Conservation (phyloP, 192 early-diverging fungal species). For the Podila verticillata region DNA sequence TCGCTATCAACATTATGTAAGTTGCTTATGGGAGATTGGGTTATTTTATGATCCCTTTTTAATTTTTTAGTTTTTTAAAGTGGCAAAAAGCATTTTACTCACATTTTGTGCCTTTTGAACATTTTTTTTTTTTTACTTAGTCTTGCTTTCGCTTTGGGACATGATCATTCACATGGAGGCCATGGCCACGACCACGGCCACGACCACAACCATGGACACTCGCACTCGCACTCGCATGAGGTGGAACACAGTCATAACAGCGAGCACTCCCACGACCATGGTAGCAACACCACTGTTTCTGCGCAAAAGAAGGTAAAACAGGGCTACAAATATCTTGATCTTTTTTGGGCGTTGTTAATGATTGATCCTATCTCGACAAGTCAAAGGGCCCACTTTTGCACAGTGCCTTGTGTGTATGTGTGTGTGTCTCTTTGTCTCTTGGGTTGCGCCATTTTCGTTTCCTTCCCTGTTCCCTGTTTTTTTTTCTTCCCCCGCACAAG, state of each 20-base stretch:
- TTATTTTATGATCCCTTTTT: background rate
- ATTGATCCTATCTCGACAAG: too few species aligned
- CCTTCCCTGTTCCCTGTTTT: background rate
- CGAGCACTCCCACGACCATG: conserved; percentile 27
- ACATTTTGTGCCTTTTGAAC: background rate
- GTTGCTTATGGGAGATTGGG: conserved; percentile 17
- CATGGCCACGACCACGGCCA: conserved; percentile 58
- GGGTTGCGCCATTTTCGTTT: too few species aligned
- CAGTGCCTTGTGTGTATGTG: too few species aligned
- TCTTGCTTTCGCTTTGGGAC: conserved; percentile 65
- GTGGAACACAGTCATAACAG: conserved; percentile 11
- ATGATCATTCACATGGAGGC: conserved; percentile 36
- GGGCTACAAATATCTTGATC: background rate
- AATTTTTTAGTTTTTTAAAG: too few species aligned
- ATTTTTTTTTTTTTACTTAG: conserved; percentile 31
- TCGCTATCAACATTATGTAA: conserved; percentile 79
- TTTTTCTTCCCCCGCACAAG: too few species aligned
- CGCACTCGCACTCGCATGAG: conserved; percentile 33
- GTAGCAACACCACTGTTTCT: conserved; percentile 10
- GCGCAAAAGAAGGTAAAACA: conserved; percentile 30
- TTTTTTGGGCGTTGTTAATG: too few species aligned
- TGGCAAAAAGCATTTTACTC: background rate
- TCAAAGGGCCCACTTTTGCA: too few species aligned
- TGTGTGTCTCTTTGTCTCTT: too few species aligned
- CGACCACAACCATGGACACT: conserved; percentile 55